Conservation (phyloP, 768 basidiomycete species). For the Serendipita sp. region DNA sequence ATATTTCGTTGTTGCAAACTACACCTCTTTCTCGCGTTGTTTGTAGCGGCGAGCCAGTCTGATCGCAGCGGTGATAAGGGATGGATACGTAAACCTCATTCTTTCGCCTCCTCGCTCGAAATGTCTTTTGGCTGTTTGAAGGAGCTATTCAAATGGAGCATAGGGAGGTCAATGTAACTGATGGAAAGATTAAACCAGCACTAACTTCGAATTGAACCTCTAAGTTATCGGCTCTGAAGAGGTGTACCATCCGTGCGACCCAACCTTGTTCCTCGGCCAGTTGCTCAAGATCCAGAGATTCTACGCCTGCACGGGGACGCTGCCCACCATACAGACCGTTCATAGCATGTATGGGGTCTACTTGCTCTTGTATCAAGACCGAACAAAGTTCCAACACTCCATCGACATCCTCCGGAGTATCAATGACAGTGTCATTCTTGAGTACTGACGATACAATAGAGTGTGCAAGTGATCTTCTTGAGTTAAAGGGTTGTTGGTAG, state of each 20-base stretch:
- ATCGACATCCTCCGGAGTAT: conserved; percentile 83
- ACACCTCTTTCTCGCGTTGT: conserved; percentile 51
- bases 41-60: conserved; percentile 88
- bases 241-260: conserved; percentile 94
- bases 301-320: conserved; percentile 28
- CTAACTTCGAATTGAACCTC: conserved; percentile 70
- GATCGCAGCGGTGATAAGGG: conserved; percentile 83
- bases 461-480: conserved; percentile 82
- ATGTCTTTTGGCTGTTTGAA: conserved; percentile 80
- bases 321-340: conserved; percentile 15
- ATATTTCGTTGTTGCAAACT: no score
- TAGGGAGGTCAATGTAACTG: background rate
- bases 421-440: conserved; percentile 92
- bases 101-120: conserved; percentile 86
- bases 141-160: conserved; percentile 32
- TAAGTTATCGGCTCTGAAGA: conserved; percentile 77
- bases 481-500: conserved; percentile 71
- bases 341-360: conserved; percentile 25
- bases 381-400: conserved; percentile 87
- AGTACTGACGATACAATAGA: conserved; percentile 86
- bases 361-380: conserved; percentile 69
- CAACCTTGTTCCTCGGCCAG: conserved; percentile 98
- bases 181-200: background rate
- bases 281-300: conserved; percentile 64
- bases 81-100: conserved; percentile 94